Conservation (phyloP, 345 rosid species). For the Arabidopsis suecica region DNA sequence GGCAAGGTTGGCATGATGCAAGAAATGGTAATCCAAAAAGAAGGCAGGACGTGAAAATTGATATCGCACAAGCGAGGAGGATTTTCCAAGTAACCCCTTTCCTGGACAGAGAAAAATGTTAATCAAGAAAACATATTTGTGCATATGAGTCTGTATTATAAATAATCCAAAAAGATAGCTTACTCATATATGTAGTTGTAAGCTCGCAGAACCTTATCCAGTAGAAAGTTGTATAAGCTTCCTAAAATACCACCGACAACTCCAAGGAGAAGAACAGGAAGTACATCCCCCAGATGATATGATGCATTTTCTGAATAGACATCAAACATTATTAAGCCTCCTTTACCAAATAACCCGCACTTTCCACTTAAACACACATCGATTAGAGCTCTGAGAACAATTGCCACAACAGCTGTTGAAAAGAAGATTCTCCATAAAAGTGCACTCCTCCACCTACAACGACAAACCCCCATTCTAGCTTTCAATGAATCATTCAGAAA, state of each 20-base stretch:
- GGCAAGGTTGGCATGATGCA: slow-evolving; percentile 82
- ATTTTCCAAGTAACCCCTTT: slow-evolving; percentile 65
- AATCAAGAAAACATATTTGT: not conserved
- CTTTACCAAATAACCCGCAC: slow-evolving; percentile 91
- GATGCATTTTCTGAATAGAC: slow-evolving; percentile 68
- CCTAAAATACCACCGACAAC: slow-evolving; percentile 88
- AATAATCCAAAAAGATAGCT: slow-evolving; percentile 42
- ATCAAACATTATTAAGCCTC: slow-evolving; percentile 91
- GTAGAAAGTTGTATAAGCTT: slow-evolving; percentile 73
- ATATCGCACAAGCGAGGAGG: slow-evolving; percentile 66
- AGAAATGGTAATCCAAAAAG: slow-evolving; percentile 94
- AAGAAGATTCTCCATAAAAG: slow-evolving; percentile 94
- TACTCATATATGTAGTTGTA: slow-evolving; percentile 79
- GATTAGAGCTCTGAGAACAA: slow-evolving; percentile 82
- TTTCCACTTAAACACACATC: slow-evolving; percentile 83
- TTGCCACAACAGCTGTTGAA: slow-evolving; percentile 85
- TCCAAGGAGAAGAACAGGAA: slow-evolving; percentile 80
- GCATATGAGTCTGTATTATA: not conserved
- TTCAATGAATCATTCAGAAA: not conserved
- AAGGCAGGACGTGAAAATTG: slow-evolving; percentile 82
- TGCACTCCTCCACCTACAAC: slow-evolving; percentile 70
- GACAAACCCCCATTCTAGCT: not conserved
- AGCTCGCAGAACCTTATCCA: slow-evolving; percentile 69
- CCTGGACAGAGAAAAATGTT: slow-evolving; percentile 52
- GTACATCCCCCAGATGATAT: slow-evolving; percentile 78